Evolutionary conservation across 2,329 filamentous ascomycete species (phyloP).

Genomic region (Alternaria sp.): DNA sequence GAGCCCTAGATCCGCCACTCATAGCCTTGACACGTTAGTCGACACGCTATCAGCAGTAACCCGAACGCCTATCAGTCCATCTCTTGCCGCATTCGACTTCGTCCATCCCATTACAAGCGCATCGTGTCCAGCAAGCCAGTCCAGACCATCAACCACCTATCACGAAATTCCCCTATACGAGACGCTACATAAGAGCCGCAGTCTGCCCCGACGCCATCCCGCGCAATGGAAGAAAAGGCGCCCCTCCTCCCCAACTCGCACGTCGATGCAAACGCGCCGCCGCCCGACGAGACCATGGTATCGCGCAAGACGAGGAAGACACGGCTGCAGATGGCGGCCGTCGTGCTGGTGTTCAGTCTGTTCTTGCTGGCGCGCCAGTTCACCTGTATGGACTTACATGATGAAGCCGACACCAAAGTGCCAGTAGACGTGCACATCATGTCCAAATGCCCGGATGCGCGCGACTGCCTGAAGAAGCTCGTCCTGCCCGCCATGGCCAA

Average conservation of each 20-base stretch:
- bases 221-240: conserved; percentile 37
- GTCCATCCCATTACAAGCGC: conserved; percentile 4
- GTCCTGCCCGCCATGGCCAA: conserved; percentile 87
- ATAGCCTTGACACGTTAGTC: not conserved
- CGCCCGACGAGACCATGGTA: conserved; percentile 19
- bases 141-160: conserved; percentile 1
- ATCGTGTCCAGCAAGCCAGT: not conserved
- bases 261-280: conserved; percentile 6
- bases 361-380: conserved; percentile 40
- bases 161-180: not conserved
- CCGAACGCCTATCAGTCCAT: conserved; percentile 17
- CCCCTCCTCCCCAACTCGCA: conserved; percentile 36
- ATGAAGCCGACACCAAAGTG: conserved; percentile 55
- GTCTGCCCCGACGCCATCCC: not conserved
- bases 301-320: conserved; percentile 10
- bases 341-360: conserved; percentile 36
- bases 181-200: not conserved
- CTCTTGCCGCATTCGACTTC: conserved; percentile 5
- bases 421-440: conserved; percentile 95
- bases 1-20: not conserved
- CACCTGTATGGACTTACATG: conserved; percentile 35
- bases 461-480: conserved; percentile 79
- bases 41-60: conserved; percentile 16
- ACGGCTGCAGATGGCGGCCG: conserved; percentile 33
- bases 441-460: conserved; percentile 89